Evolutionary conservation across 73 alveolate species (phyloP), one percentile per base, ranked within the genome.

Genomic region (Paramecium sonneborni): DNA sequence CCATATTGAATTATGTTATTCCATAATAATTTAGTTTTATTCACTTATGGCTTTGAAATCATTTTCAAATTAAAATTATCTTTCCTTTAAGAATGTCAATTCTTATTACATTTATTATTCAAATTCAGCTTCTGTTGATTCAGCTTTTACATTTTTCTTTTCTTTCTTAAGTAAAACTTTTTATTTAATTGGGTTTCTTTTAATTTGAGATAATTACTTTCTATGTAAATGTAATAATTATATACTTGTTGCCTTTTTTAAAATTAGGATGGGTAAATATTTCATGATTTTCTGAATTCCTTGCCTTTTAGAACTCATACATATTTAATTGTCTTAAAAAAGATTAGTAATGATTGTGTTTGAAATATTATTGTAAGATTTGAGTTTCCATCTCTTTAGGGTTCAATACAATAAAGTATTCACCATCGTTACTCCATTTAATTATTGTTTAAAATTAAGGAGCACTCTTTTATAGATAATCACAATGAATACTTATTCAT

Each of bases 241-340:
- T 14, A 30, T 67, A 67, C 84, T 30, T 67, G 20, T 11, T 14
- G 20, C 84, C 84, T 30, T 32, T 26, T 67, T 67, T 67, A 26
- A 67, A 67, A 67, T 67, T 67, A 21, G 84, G 84, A 26, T 67
- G 84, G 84, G 48, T 67, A 32, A 67, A 67, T 30, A 67, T 67
- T 32, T 67, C 84, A 26, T 67, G 24, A 67, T 67, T 32, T 20
- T 67, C 84, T 30, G 48, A 67, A 67, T 67, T 67, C 14, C 84
- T 24, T 30, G 84, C 84, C 46, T 67, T 67, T 9, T 67, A 10
- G 44, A 67, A 67, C 38, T 67, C 84, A 67, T 67, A 67, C 84
- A 67, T 67, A 12, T 67, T 67, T 67, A 67, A 32, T 67, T 67
- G 44, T 67, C 84, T 24, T 30, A 67, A 14, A 32, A 67, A 67